Percentiles rank a stretch among this genome's conserved stretches.
Conservation (phyloP, 108 stramenopile species). For the Poteriospumella lacustris region DNA sequence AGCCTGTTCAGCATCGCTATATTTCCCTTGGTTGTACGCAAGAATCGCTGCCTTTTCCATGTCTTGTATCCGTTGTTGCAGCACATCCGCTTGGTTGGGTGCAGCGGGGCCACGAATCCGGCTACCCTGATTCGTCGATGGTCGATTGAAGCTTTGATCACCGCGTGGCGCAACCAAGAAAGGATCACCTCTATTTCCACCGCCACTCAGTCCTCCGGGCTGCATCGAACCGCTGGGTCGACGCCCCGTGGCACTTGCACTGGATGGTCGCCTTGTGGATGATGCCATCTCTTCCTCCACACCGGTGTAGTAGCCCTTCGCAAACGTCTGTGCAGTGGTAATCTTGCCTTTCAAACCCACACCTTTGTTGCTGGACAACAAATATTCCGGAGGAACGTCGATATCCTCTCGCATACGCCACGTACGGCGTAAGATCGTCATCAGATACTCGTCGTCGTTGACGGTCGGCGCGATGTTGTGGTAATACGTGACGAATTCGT, state of each 20-base stretch:
- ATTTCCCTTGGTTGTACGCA: neutral
- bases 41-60: neutral
- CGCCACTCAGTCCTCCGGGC: neutral
- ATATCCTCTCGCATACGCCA: neutral
- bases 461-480: neutral
- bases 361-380: neutral
- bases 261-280: neutral
- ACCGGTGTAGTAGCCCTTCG: neutral
- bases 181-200: neutral
- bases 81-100: neutral
- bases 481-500: conserved; percentile 25
- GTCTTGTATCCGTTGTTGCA: neutral
- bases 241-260: neutral
- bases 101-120: too few relatives aligned
- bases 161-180: neutral
- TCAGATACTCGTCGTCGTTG: conserved; percentile 7
- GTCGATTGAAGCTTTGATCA: neutral
- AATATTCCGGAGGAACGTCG: neutral
- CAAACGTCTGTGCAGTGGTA: neutral
- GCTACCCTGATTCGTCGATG: neutral
- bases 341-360: neutral
- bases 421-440: neutral
- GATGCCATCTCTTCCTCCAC: neutral
- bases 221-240: neutral
- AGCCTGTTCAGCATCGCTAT: neutral